Evolutionary conservation across 73 alveolate genomes (phyloP), one percentile per base, ranked within the genome.

Genomic region (Paramecium primaurelia): DNA sequence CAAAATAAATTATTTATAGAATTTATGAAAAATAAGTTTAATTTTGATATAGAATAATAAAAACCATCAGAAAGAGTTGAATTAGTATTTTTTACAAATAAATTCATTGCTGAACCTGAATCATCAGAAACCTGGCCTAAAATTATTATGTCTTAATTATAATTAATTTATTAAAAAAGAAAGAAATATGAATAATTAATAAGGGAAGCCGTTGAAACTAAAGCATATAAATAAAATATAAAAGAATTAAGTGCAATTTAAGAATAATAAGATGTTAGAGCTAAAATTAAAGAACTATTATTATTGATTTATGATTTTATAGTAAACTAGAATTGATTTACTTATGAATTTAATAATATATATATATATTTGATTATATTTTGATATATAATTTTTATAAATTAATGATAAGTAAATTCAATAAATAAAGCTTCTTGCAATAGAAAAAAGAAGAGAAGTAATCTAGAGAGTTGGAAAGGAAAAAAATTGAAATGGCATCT

Each of bases 381-480:
- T 49, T 16, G 49, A 64, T 28, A 14, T 64, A 64, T 64, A 64
- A 12, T 64, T 12, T 64, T 32, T 12, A 64, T 64, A 64, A 8
- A 32, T 59, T 32, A 64, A 64, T 64, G 84, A 54, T 54, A 54
- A 64, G 22, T 38, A 73, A 73, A 73, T 34, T 44, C 60, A 36
- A 36, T 10, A 73, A 73, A 73, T 38, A 37, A 73, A 34, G 37
- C 37, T 73, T 73, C 28, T 44, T 73, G 34, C 18, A 36, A 38
- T 37, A 73, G 11, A 73, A 73, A 34, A 73, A 37, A 73, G 64
- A 73, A 40, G 87, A 73, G 59, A 80, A 80, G 58, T n/a, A 45
- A 22, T 8, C 12, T 10, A 80, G 91, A 7, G 91, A 80, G 34
- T 64, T 80, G 7, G 49, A 25, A 18, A 80, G 47, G 73, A 42